Conservation (phyloP, 331 rosid species). For the Rosa hybrid region DNA sequence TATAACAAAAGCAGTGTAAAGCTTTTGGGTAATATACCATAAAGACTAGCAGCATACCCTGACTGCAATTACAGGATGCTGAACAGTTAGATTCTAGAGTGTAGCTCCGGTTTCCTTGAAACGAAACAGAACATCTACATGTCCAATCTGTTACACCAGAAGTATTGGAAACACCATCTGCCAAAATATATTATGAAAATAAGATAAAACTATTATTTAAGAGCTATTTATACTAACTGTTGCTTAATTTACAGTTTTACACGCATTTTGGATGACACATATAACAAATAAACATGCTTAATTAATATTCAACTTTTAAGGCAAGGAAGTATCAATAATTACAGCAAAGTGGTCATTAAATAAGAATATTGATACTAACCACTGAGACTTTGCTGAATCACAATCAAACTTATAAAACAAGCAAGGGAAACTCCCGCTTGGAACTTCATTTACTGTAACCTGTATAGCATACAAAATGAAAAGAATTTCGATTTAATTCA, state of each 20-base stretch:
- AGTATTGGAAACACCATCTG: slow-evolving; percentile 53
- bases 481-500: slow-evolving; percentile 20
- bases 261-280: not conserved
- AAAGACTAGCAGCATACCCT: slow-evolving; percentile 52
- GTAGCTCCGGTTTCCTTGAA: slow-evolving; percentile 46
- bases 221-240: not conserved
- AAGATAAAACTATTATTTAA: slow-evolving; percentile 12
- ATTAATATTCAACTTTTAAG: not conserved
- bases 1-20: slow-evolving; percentile 6
- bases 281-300: not conserved
- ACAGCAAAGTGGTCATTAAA: not conserved
- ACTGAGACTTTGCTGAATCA: slow-evolving; percentile 56
- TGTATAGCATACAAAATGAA: slow-evolving; percentile 26
- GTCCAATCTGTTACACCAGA: slow-evolving; percentile 63
- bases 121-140: slow-evolving; percentile 59
- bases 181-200: slow-evolving; percentile 32
- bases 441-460: slow-evolving; percentile 67
- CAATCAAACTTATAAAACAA: slow-evolving; percentile 53
- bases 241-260: not conserved
- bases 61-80: slow-evolving; percentile 74
- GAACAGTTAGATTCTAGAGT: slow-evolving; percentile 70
- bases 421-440: slow-evolving; percentile 45
- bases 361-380: slow-evolving; percentile 53
- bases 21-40: slow-evolving; percentile 28
- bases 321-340: not conserved